Evolutionary conservation across 1,284 basidiomycete genomes (phyloP).

Genomic region (Ceratobasidium sp.): DNA sequence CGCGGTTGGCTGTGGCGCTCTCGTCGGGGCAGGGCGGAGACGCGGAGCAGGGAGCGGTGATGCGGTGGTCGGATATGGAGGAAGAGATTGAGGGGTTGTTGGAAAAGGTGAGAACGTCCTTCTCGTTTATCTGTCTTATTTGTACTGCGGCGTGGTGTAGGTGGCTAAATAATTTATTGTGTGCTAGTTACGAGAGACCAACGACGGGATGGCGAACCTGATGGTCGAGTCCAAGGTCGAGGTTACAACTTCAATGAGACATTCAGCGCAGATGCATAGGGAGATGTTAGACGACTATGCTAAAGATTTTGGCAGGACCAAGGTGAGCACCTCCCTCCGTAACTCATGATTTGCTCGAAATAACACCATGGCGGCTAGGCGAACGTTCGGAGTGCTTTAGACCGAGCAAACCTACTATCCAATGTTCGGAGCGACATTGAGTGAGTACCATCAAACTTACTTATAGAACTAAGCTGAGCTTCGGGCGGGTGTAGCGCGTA

Average conservation of each 20-base stretch:
- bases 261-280: conserved; percentile 90
- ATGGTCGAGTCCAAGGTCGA: conserved; percentile 80
- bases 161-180: neutral
- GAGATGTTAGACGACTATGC: conserved; percentile 92
- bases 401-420: conserved; percentile 87
- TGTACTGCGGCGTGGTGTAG: conserved; percentile 8
- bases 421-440: conserved; percentile 97
- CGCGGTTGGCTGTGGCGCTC: conserved; percentile 84
- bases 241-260: conserved; percentile 86
- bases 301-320: conserved; percentile 85
- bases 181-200: conserved; percentile 82
- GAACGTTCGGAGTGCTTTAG: conserved; percentile 86
- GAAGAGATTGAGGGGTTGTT: conserved; percentile 87
- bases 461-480: neutral
- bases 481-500: conserved; percentile 71
- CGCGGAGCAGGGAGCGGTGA: conserved; percentile 75
- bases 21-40: conserved; percentile 65
- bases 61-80: conserved; percentile 83
- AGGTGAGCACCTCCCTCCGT: conserved; percentile 64
- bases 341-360: neutral
- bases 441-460: conserved; percentile 63
- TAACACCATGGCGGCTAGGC: conserved; percentile 61
- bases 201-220: conserved; percentile 78
- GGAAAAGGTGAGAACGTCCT: conserved; percentile 73
- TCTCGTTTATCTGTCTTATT: too few species aligned